Evolutionary conservation across 257 asterid genomes (phyloP), one percentile per base, ranked within the genome.

Genomic region (Solanum chiquidenum): DNA sequence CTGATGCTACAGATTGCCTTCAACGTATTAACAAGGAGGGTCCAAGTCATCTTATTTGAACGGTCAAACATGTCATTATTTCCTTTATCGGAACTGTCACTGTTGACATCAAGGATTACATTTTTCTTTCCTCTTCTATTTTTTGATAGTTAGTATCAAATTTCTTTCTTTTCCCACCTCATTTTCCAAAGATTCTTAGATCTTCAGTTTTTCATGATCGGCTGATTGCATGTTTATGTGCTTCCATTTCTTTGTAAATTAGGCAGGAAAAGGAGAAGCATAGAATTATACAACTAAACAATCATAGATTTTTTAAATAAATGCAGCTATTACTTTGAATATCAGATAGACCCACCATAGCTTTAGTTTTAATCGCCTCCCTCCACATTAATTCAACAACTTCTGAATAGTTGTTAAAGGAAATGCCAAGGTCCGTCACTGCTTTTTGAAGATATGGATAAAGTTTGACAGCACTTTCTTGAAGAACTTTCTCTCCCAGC

Each of bases 401-500:
- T 58, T 89, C 88, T 16, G 84, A 71, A 84, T 89, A 87, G 66
- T 74, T 84, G 27, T 73, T 58, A 29, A 66, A 29, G 37, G 52
- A 37, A 55, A 74, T 38, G 11, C 77, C 73, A 16, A 87, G 27
- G 71, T 87, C 83, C 35, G n/a, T 80, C 84, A 79, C 64, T 62
- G 87, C 86, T 38, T 58, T 37, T 52, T 60, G 86, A 55, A 89
- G 87, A 82, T 64, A 68, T 44, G 33, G 79, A 35, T 58, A 16
- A 52, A 89, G 82, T 69, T 89, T 83, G 34, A 33, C 87, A 62
- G 84, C 60, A 83, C 89, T 49, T 55, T 82, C 77, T 37, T 37
- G 52, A n/a, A 89, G 64, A 68, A 86, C 87, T 76, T 35, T 82
- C 87, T 89, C 90, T 14, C 85, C 90, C 87, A 89, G 58, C 69